phyloP scores from a whole-genome alignment of 495 filamentous ascomycete genomes.

The Rhypophila decipiens region DNA sequence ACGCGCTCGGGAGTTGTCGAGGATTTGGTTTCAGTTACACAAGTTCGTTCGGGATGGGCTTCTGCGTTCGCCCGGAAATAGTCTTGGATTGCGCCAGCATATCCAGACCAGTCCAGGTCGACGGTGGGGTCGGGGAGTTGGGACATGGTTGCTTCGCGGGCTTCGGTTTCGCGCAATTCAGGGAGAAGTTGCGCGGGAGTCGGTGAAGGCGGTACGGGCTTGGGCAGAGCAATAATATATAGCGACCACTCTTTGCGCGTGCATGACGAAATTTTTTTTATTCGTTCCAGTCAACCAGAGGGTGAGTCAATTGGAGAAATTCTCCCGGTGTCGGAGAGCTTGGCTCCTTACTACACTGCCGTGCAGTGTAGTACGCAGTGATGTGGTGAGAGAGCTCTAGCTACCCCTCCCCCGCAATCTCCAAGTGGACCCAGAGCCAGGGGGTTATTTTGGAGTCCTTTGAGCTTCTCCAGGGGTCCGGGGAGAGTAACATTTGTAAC shows the following conservation, averaged over 20 bases:
- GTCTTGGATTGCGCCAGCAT: conserved; percentile 50
- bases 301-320: neutral
- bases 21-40: conserved; percentile 77
- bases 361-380: too few species aligned
- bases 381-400: too few species aligned
- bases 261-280: neutral
- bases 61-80: conserved; percentile 53
- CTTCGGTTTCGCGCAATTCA: neutral
- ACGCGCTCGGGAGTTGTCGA: conserved; percentile 49
- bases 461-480: too few species aligned
- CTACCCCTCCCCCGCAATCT: neutral
- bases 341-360: neutral
- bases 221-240: neutral
- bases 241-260: neutral
- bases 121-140: conserved; percentile 65
- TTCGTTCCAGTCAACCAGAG: neutral
- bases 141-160: conserved; percentile 11
- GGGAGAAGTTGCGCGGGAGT: neutral
- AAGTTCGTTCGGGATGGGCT: conserved; percentile 68
- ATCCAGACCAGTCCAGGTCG: conserved; percentile 78
- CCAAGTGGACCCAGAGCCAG: neutral
- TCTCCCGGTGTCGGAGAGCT: neutral
- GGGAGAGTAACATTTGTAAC: too few species aligned
- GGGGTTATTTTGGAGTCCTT: too few species aligned
- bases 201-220: neutral